phyloP scores from a whole-genome alignment of 225 moss, liverwort and hornwort species.

The Polytrichum commune region DNA sequence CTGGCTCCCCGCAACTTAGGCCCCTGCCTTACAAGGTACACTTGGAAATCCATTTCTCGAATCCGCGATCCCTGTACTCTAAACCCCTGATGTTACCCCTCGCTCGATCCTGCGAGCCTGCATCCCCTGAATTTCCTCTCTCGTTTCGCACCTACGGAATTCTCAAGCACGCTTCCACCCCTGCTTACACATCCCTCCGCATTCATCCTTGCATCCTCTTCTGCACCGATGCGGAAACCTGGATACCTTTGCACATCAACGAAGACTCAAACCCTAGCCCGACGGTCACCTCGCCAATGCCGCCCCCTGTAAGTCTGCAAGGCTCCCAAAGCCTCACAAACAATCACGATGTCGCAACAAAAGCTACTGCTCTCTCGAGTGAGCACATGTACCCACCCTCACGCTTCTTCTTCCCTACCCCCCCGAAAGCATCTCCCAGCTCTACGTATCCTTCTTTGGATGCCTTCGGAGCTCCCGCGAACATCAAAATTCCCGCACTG shows the following conservation, averaged over 20 bases:
- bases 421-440: no score
- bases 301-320: not conserved
- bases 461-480: slow-evolving; percentile 11
- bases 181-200: slow-evolving; percentile 18
- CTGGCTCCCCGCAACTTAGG: slow-evolving; percentile 55
- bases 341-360: no score
- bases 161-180: slow-evolving; percentile 23
- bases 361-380: no score
- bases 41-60: slow-evolving; percentile 44
- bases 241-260: not conserved
- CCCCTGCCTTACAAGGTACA: slow-evolving; percentile 47
- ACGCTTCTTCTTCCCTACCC: no score
- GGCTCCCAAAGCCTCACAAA: not conserved
- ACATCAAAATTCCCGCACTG: not conserved
- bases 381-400: no score
- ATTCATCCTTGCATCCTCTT: slow-evolving; percentile 33
- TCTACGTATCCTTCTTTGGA: not conserved
- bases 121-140: slow-evolving; percentile 17
- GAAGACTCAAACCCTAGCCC: not conserved
- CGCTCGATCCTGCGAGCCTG: slow-evolving; percentile 14
- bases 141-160: slow-evolving; percentile 7
- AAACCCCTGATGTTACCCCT: slow-evolving; percentile 16
- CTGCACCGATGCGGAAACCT: not conserved
- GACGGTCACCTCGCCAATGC: not conserved
- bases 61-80: slow-evolving; percentile 11